These are phyloP conservation scores for Ceratocystis cubensis DNA, from an alignment of 2,329 filamentous ascomycete species.

Conservation along the genomic window DNA sequence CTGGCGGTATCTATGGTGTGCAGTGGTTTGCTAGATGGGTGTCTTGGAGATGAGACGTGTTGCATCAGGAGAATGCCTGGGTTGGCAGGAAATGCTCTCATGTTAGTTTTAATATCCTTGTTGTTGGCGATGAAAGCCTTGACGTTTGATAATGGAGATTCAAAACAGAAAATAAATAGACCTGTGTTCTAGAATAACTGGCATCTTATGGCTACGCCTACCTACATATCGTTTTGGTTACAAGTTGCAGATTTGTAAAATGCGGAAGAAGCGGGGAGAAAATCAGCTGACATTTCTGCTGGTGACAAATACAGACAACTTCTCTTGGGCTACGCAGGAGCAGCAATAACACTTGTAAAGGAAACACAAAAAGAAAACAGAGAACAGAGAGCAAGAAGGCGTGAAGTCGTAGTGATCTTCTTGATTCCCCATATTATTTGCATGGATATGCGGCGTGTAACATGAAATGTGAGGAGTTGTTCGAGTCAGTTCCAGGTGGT, in stretches of 20 bases:
- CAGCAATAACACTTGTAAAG: background rate
- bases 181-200: too few species aligned
- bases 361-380: too few species aligned
- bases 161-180: background rate
- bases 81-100: background rate
- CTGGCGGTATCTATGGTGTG: background rate
- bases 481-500: background rate
- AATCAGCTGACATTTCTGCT: background rate
- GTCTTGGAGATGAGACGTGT: too few species aligned
- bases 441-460: background rate
- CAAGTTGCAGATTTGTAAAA: too few species aligned
- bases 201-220: too few species aligned
- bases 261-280: background rate
- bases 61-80: background rate
- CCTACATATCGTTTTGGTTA: too few species aligned
- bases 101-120: background rate
- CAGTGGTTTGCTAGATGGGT: background rate
- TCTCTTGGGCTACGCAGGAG: background rate
- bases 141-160: background rate
- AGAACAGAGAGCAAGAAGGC: background rate
- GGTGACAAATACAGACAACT: background rate
- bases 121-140: background rate
- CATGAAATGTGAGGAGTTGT: background rate
- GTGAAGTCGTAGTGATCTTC: background rate
- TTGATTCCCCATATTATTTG: background rate